phyloP scores from a whole-genome alignment of 2,329 filamentous ascomycete species.

The Alternaria arborescens region DNA sequence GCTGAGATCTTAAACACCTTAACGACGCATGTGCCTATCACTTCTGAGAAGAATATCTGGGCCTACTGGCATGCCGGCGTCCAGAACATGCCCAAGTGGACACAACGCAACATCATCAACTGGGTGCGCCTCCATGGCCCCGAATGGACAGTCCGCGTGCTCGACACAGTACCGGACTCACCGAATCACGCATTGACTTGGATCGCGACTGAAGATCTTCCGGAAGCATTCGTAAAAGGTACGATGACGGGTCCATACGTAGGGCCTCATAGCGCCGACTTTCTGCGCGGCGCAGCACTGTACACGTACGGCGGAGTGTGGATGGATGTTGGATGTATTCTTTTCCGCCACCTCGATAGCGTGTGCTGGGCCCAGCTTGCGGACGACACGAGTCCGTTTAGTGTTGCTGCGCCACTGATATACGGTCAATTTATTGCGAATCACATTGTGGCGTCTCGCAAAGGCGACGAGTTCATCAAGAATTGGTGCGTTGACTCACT shows the following conservation, averaged over 20 bases:
- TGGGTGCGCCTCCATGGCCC: conserved; percentile 53
- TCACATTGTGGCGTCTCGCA: conserved; percentile 56
- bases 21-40: conserved; percentile 34
- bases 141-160: conserved; percentile 54
- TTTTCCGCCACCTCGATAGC: conserved; percentile 50
- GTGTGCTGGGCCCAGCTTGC: conserved; percentile 53
- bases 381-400: conserved; percentile 49
- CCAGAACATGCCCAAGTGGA: conserved; percentile 50
- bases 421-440: conserved; percentile 48
- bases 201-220: conserved; percentile 44
- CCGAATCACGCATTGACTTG: conserved; percentile 53
- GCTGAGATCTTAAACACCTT: conserved; percentile 31
- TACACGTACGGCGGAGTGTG: conserved; percentile 53
- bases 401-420: conserved; percentile 40
- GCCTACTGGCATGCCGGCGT: conserved; percentile 53
- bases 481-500: conserved; percentile 55
- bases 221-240: conserved; percentile 53
- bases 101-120: conserved; percentile 52
- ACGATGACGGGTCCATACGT: conserved; percentile 57
- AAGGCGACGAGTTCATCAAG: conserved; percentile 56
- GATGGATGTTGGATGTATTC: conserved; percentile 54
- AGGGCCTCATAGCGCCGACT: conserved; percentile 58
- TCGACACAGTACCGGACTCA: conserved; percentile 51
- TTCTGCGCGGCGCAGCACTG: conserved; percentile 57
- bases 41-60: conserved; percentile 54